A percentile compares a stretch with the other conserved stretches of the same genome.
These are phyloP conservation scores for Nitzschia sp. DNA, from an alignment of 108 stramenopile genomes.

Conservation along the genomic window DNA sequence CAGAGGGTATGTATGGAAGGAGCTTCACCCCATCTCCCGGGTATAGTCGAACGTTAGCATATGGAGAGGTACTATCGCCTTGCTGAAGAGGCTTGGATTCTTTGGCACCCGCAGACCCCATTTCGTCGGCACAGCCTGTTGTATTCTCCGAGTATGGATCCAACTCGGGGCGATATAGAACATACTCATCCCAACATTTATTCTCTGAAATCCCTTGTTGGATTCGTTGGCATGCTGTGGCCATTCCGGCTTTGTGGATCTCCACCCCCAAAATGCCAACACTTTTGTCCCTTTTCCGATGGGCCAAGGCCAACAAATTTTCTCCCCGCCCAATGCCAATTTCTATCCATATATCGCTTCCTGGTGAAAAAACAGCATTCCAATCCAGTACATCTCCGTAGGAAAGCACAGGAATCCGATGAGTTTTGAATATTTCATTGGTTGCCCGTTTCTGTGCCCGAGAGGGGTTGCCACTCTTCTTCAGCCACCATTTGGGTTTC, in stretches of 20 bases:
- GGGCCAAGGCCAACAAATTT: slow-evolving; percentile 56
- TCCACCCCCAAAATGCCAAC: slow-evolving; percentile 60
- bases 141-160: background rate
- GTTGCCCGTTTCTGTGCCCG: slow-evolving; percentile 61
- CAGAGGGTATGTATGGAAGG: slow-evolving; percentile 43
- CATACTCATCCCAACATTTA: slow-evolving; percentile 5
- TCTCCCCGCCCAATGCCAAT: slow-evolving; percentile 75
- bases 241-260: slow-evolving; percentile 58
- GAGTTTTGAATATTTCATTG: slow-evolving; percentile 35
- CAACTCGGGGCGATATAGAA: slow-evolving; percentile 1
- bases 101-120: background rate
- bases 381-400: slow-evolving; percentile 36
- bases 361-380: slow-evolving; percentile 22
- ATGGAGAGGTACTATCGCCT: slow-evolving; percentile 3
- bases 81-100: background rate
- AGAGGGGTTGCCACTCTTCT: slow-evolving; percentile 51
- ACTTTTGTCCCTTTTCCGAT: slow-evolving; percentile 30
- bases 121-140: background rate
- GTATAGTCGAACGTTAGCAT: slow-evolving; percentile 56
- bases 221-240: slow-evolving; percentile 45
- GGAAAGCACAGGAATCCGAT: slow-evolving; percentile 19
- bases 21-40: slow-evolving; percentile 72
- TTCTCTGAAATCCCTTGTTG: slow-evolving; percentile 18
- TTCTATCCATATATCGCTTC: slow-evolving; percentile 55
- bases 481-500: slow-evolving; percentile 80